A percentile compares a stretch with the other conserved stretches of the same genome.
Conservation (phyloP, 2,329 filamentous ascomycete species). For the Cladosporium phlei region DNA sequence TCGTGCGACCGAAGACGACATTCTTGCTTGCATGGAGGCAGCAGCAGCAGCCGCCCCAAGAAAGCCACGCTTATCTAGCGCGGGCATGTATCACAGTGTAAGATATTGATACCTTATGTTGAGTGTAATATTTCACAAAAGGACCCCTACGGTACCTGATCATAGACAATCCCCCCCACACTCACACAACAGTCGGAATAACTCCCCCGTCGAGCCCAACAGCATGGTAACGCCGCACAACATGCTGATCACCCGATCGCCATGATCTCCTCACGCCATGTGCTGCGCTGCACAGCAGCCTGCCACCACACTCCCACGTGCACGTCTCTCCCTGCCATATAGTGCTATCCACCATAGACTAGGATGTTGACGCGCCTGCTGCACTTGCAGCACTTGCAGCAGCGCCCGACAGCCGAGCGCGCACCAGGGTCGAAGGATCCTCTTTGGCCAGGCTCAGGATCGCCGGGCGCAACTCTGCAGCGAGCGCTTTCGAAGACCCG, state of each 20-base stretch:
- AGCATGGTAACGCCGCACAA: not conserved
- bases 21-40: no score
- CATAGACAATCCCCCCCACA: no score
- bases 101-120: no score
- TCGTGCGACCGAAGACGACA: no score
- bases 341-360: not conserved
- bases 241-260: conserved; percentile 8
- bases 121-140: no score
- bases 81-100: no score
- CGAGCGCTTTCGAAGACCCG: conserved; percentile 17
- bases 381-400: no score
- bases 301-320: not conserved
- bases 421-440: conserved; percentile 21
- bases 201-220: conserved; percentile 8
- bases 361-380: conserved; percentile 8
- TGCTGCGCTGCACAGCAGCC: no score
- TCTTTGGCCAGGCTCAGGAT: conserved; percentile 15
- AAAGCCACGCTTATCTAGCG: no score
- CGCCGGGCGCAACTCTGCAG: conserved; percentile 16
- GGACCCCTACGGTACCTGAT: not conserved
- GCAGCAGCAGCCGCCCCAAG: no score
- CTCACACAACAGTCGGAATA: not conserved
- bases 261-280: not conserved
- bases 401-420: conserved; percentile 14
- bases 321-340: no score